A percentile compares a stretch with the other conserved stretches of the same genome.
Conservation (phyloP, 2,329 filamentous ascomycete species). For the Alternaria sp. region DNA sequence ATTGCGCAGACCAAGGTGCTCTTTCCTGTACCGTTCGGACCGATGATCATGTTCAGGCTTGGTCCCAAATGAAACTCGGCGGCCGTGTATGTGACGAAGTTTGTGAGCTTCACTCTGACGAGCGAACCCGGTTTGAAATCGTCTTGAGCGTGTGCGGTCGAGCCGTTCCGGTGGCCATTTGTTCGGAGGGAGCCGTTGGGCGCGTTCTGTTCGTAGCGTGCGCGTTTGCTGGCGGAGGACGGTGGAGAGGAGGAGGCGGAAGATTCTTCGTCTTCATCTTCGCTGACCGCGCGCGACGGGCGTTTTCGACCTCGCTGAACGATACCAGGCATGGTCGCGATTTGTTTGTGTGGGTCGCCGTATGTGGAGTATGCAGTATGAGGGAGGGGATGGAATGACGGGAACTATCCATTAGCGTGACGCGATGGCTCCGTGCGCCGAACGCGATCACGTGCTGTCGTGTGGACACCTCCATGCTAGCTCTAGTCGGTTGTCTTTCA, state of each 20-base stretch:
- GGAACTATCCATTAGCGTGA: constrained; percentile 12
- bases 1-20: constrained; percentile 97
- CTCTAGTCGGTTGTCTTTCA: background rate
- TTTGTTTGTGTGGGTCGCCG: constrained; percentile 1
- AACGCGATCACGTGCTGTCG: constrained; percentile 26
- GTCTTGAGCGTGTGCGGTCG: constrained; percentile 24
- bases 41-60: constrained; percentile 97
- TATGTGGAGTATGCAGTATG: background rate
- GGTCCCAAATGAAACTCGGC: constrained; percentile 93
- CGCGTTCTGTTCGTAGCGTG: constrained; percentile 43
- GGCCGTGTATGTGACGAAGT: constrained; percentile 95
- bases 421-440: constrained; percentile 8
- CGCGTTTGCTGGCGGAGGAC: constrained; percentile 45
- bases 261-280: constrained; percentile 32
- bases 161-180: constrained; percentile 9
- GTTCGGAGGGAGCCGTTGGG: constrained; percentile 24
- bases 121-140: constrained; percentile 77
- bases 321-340: constrained; percentile 39
- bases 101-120: constrained; percentile 81
- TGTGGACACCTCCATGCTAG: constrained; percentile 1
- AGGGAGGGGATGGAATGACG: constrained; percentile 4
- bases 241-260: constrained; percentile 29
- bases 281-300: constrained; percentile 25
- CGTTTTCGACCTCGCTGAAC: constrained; percentile 37
- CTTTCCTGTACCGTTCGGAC: constrained; percentile 98